phyloP scores from a whole-genome alignment of 371 early-diverging fungal genomes.

The Nematocida parisii region DNA sequence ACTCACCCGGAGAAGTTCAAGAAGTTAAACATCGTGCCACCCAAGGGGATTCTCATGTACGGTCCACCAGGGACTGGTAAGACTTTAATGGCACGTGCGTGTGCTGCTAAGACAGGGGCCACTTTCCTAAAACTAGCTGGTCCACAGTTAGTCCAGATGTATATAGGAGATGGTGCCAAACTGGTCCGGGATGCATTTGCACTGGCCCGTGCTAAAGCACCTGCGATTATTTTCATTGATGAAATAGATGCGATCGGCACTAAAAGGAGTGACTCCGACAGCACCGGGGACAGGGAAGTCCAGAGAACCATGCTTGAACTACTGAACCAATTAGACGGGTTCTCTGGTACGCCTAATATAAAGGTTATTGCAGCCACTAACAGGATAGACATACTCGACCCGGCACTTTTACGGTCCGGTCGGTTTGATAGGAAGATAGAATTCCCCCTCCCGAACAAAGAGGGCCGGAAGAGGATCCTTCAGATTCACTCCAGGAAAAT shows the following conservation, averaged over 20 bases:
- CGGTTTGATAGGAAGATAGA: slow-evolving; percentile 99
- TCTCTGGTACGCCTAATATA: slow-evolving; percentile 75
- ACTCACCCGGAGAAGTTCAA: slow-evolving; percentile 95
- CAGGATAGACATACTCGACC: slow-evolving; percentile 98
- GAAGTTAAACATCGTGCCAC: slow-evolving; percentile 89
- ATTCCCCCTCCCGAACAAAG: slow-evolving; percentile 95
- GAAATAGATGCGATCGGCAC: slow-evolving; percentile 99
- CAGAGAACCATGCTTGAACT: slow-evolving; percentile 98
- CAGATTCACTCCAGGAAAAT: slow-evolving; percentile 99
- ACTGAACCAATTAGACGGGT: slow-evolving; percentile 71
- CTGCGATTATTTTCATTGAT: slow-evolving; percentile 99
- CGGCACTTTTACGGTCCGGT: slow-evolving; percentile 95
- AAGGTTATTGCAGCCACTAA: slow-evolving; percentile 99
- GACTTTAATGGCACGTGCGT: slow-evolving; percentile 84
- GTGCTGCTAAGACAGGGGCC: slow-evolving; percentile 88
- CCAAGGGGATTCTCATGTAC: slow-evolving; percentile 96
- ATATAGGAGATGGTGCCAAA: slow-evolving; percentile 93
- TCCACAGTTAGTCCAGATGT: slow-evolving; percentile 93
- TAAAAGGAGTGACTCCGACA: slow-evolving; percentile 92
- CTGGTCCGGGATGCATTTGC: slow-evolving; percentile 96
- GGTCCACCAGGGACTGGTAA: slow-evolving; percentile 93
- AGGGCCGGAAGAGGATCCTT: slow-evolving; percentile 92
- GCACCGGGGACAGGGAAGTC: slow-evolving; percentile 97
- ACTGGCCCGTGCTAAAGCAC: slow-evolving; percentile 94
- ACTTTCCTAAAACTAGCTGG: slow-evolving; percentile 93